phyloP scores from a whole-genome alignment of 176 grass and related monocot genomes.

The Bromus sterilis region DNA sequence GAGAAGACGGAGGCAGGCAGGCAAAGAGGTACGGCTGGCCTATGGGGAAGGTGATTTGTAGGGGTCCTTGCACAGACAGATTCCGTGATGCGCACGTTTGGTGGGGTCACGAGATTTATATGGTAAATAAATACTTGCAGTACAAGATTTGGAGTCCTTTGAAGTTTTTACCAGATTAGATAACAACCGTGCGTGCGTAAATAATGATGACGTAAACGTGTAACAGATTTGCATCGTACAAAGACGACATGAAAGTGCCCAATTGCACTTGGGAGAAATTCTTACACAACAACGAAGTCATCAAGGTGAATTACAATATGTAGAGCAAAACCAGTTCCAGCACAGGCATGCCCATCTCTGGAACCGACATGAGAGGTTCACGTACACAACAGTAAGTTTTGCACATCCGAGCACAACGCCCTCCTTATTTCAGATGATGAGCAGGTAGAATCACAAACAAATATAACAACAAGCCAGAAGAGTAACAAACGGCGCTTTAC shows the following conservation, averaged over 20 bases:
- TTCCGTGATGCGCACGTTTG: neutral
- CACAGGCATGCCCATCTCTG: neutral
- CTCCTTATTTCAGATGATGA: constrained; percentile 48
- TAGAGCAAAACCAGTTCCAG: constrained; percentile 8
- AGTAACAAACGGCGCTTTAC: constrained; percentile 28
- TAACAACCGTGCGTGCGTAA: neutral
- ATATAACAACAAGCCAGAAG: constrained; percentile 3
- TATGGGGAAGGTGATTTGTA: neutral
- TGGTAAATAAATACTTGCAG: neutral
- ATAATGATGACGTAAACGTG: neutral
- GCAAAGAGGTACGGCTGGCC: neutral
- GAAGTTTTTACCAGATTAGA: neutral
- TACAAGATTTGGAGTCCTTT: neutral
- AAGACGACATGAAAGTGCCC: neutral
- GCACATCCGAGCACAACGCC: neutral
- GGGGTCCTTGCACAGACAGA: neutral
- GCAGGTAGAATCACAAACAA: constrained; percentile 7
- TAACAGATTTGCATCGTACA: neutral
- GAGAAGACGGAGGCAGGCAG: neutral
- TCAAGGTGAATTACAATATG: constrained; percentile 16
- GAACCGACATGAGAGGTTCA: constrained; percentile 1
- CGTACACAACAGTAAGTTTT: constrained; percentile 14
- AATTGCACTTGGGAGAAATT: neutral
- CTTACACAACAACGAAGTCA: neutral
- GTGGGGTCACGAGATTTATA: neutral